Evolutionary conservation across 179 eudicot species (phyloP), one percentile per base, ranked within the genome.

Genomic region (Vitellaria paradoxa): DNA sequence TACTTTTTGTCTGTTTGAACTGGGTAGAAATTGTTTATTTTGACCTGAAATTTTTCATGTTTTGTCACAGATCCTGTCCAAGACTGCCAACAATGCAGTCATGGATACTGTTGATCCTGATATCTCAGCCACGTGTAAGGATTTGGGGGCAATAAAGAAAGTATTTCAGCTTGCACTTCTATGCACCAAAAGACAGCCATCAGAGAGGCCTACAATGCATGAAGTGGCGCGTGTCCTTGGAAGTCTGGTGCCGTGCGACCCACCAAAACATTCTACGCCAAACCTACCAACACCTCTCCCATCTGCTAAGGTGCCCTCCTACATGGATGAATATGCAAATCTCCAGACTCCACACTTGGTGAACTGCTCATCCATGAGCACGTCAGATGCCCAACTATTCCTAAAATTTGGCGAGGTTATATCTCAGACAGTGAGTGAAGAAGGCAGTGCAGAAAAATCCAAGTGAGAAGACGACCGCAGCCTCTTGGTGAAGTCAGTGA

Each of bases 341-440:
- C 89, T 94, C 53, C 91, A 91, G 86, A 85, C 89, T 12, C 90
- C 99, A 6, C 97, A 94, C 78, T 76, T 92, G 90, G 92, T 94
- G 23, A 85, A 91, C 76, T 87, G 92, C 83, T 84, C 97, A 42
- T 86, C 95, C 62, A 85, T 91, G 84, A 96, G 99, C 89, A 92
- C 98, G 65, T 94, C 99, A 20, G 99, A 96, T 84, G 98, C 97
- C 56, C 96, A 94, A 63, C 92, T 96, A 71, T 96, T 96, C 72
- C 88, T 92, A 13, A 92, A 94, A 80, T 96, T 96, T 74, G 97
- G 98, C 5, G 95, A 96, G 85, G 97, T 94, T 24, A 96, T 96
- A 72, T 94, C 99, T 49, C 98, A 92, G 74, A 94, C 89, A 96
- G 87, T 66, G 76, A 64, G 75, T 52, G 67, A 42, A n/a, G 10